Conservation (phyloP, 2,329 filamentous ascomycete genomes). For the Beauveria australis region DNA sequence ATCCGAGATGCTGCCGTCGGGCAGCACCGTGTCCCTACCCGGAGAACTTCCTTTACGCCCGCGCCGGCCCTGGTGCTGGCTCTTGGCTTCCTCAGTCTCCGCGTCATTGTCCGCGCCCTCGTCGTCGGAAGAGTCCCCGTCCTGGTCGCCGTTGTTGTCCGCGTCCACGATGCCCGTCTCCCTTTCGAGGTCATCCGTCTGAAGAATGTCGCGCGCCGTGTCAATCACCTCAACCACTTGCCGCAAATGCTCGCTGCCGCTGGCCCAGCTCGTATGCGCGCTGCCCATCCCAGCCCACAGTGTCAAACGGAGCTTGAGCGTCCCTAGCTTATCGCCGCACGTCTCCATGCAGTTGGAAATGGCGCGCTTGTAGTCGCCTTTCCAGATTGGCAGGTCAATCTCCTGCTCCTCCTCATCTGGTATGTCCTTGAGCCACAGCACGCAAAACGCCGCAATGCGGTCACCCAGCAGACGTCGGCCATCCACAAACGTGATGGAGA, state of each 20-base stretch:
- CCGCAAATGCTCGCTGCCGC: slow-evolving; percentile 24
- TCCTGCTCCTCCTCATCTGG: slow-evolving; percentile 57
- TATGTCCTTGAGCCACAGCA: slow-evolving; percentile 64
- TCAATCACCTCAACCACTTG: slow-evolving; percentile 41
- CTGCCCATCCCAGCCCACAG: slow-evolving; percentile 30
- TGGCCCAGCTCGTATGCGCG: slow-evolving; percentile 29
- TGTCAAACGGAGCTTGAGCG: slow-evolving; percentile 31
- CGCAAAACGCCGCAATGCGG: slow-evolving; percentile 50
- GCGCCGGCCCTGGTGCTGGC: not conserved
- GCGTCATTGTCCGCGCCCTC: slow-evolving; percentile 11
- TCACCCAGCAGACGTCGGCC: slow-evolving; percentile 35
- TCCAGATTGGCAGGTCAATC: slow-evolving; percentile 56
- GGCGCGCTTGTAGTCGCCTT: slow-evolving; percentile 43
- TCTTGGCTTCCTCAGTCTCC: slow-evolving; percentile 4
- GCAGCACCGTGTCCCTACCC: slow-evolving; percentile 17
- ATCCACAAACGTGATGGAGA: slow-evolving; percentile 48
- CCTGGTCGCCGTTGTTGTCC: slow-evolving; percentile 21
- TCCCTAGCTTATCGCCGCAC: slow-evolving; percentile 40
- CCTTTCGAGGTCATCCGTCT: slow-evolving; percentile 24
- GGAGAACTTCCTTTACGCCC: slow-evolving; percentile 7
- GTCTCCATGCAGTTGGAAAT: slow-evolving; percentile 34
- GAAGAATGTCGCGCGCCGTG: slow-evolving; percentile 27
- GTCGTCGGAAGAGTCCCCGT: slow-evolving; percentile 19
- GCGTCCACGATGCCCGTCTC: slow-evolving; percentile 28
- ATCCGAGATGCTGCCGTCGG: slow-evolving; percentile 29